Conservation (phyloP, 169 alveolate genomes). For the Theileria sp. region DNA sequence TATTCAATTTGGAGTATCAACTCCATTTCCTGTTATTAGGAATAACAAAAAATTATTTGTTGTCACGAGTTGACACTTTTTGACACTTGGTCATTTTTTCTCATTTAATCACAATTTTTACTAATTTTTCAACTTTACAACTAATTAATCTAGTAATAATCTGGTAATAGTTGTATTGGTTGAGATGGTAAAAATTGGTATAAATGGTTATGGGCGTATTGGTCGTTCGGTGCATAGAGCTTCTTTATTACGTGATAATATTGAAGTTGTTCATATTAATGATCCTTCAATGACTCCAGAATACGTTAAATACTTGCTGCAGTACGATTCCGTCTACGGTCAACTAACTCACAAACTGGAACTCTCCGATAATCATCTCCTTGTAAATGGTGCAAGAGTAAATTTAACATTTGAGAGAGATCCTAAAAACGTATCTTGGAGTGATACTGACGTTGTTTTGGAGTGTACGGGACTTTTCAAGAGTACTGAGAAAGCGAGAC, state of each 20-base stretch:
- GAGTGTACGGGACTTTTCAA: constrained; percentile 98
- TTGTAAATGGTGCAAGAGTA: constrained; percentile 81
- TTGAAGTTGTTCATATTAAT: constrained; percentile 92
- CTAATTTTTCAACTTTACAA: background rate
- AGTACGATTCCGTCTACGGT: constrained; percentile 96
- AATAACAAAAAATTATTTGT: too few relatives aligned
- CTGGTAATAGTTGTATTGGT: too few relatives aligned
- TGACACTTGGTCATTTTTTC: too few relatives aligned
- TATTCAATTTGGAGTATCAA: background rate
- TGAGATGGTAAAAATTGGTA: constrained; percentile 91
- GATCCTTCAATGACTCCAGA: constrained; percentile 96
- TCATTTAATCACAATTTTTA: too few relatives aligned
- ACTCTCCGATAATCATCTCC: constrained; percentile 77
- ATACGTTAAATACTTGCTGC: constrained; percentile 92
- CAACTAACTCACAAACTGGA: constrained; percentile 78
- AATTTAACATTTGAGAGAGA: constrained; percentile 89
- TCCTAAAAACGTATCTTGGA: constrained; percentile 96
- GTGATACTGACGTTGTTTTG: constrained; percentile 90
- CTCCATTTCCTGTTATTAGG: too few relatives aligned
- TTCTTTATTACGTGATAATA: constrained; percentile 59
- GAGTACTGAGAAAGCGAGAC: constrained; percentile 88
- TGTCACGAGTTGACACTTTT: too few relatives aligned
- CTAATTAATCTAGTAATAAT: too few relatives aligned
- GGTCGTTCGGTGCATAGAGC: constrained; percentile 98
- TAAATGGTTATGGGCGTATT: constrained; percentile 99